Evolutionary conservation across 768 basidiomycete genomes (phyloP), one percentile per base, ranked within the genome.

Genomic region (Tubosaeta sp.): DNA sequence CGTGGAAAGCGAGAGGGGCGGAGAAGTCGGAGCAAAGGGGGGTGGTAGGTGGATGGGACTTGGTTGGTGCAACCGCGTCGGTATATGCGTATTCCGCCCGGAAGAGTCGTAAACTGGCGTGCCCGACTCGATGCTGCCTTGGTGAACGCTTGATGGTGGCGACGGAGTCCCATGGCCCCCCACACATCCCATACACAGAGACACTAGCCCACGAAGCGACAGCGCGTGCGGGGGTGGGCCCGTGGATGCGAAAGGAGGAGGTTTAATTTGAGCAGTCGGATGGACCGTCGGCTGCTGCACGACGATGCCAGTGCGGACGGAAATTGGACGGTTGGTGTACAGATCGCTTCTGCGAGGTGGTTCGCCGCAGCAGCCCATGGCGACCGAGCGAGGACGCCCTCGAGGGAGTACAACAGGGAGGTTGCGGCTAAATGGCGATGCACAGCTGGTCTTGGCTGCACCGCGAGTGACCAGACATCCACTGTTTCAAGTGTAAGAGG

Each of bases 281-380:
- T 71, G 70, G 2, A 71, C 69, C 0, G 53, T 57, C 0, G 87
- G 86, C 56, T 89, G 87, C 22, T 79, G 76, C 44, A 63, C 72
- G 6, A 78, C 70, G 48, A 81, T 57, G 18, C 63, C 67, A 1
- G 70, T 65, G 21, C 69, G 61, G 24, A 59, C 54, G 6, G 65
- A 56, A 27, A 56, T 57, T 0, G 61, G 56, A 2, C 71, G 66
- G 65, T 75, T 73, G 46, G 68, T 58, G 49, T 64, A 63, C 43
- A 69, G 58, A 46, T 64, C 54, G 49, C 69, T 62, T 24, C 62
- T 59, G 31, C 63, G 60, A 30, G 55, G 61, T 9, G 76, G 57
- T 44, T 78, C 75, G n/a, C 84, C 84, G 63, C 87, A 90, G 60
- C 87, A 88, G 55, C 80, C 75, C 83, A 85, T 86, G 57, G 58